Evolutionary conservation across 345 rosid species (phyloP), one percentile per base, ranked within the genome.

Genomic region (Brassica rapa): DNA sequence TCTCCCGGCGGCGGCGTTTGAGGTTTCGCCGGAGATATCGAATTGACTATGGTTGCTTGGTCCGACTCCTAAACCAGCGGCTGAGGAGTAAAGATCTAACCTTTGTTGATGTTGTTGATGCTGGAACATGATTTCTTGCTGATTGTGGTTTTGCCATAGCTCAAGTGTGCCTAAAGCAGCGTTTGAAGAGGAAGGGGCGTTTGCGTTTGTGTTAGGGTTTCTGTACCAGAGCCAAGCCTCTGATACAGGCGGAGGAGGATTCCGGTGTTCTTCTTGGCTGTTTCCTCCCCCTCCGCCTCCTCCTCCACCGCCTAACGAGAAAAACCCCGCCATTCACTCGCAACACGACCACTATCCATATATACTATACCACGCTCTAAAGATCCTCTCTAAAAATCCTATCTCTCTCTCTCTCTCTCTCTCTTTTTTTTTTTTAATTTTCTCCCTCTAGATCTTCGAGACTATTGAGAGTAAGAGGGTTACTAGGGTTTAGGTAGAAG

Each of bases 71-170:
- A 91, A 83, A 61, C 89, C 86, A 6, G 84, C 86, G 5, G 89
- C 88, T 3, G 89, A 83, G 8, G 88, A 75, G 87, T 85, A 87
- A 73, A 87, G 89, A 83, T 87, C 89, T 68, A 81, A 66, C 72
- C 82, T 86, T 56, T 86, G 87, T 9, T 86, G 88, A 14, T 86
- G 86, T 43, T 81, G 86, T 43, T 76, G 84, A 51, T 75, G 82
- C 27, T 78, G 82, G 6, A 82, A 85, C 33, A 81, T 67, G 66
- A 81, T 78, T 14, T 88, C 79, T 74, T 87, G 88, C 8, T 87
- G 90, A n/a, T 71, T 81, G 73, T 81, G 83, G 33, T 89, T 90
- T 71, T 81, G 94, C 97, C 97, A 91, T 91, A 91, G 70, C 88
- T 89, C 97, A 49, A 91, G 89, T 30, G 91, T 88, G 83, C 80